phyloP scores from a whole-genome alignment of 768 basidiomycete genomes.

The Trametes villosa region DNA sequence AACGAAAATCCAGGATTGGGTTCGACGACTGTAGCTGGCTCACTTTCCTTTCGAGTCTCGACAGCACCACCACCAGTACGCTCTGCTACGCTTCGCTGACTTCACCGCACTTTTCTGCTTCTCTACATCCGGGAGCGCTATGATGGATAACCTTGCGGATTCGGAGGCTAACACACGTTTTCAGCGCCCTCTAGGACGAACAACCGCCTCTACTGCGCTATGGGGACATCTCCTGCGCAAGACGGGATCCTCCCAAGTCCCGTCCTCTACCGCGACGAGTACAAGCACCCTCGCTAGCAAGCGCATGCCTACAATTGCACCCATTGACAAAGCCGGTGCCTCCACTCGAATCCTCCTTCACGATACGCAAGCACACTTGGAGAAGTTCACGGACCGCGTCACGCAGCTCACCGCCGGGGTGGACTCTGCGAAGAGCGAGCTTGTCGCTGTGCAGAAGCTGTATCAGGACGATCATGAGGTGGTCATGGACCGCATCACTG shows the following conservation, averaged over 20 bases:
- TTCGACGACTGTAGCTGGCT: too few species aligned
- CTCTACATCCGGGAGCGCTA: too few species aligned
- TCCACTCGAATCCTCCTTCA: conserved; percentile 75
- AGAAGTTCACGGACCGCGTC: conserved; percentile 63
- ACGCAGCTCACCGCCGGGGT: conserved; percentile 55
- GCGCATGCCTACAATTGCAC: conserved; percentile 40
- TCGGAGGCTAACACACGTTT: background rate
- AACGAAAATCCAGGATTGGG: too few species aligned
- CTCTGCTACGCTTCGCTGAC: too few species aligned
- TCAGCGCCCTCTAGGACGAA: background rate
- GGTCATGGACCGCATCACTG: conserved; percentile 56
- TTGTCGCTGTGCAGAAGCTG: conserved; percentile 55
- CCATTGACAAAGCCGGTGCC: conserved; percentile 67
- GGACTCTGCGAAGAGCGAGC: conserved; percentile 56
- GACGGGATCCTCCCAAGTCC: conserved; percentile 6
- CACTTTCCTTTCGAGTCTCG: too few species aligned
- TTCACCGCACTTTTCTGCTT: too few species aligned
- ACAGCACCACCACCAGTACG: too few species aligned
- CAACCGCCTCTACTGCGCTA: conserved; percentile 11
- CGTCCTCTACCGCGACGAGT: conserved; percentile 3
- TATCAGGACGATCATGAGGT: conserved; percentile 65
- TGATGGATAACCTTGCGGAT: too few species aligned
- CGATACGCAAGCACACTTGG: conserved; percentile 73
- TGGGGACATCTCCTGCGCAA: conserved; percentile 26
- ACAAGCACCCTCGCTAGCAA: conserved; percentile 23